Percentiles rank a stretch among this genome's conserved stretches.
Conservation (phyloP, 805 yeast genomes). For the Candida nitratophila region DNA sequence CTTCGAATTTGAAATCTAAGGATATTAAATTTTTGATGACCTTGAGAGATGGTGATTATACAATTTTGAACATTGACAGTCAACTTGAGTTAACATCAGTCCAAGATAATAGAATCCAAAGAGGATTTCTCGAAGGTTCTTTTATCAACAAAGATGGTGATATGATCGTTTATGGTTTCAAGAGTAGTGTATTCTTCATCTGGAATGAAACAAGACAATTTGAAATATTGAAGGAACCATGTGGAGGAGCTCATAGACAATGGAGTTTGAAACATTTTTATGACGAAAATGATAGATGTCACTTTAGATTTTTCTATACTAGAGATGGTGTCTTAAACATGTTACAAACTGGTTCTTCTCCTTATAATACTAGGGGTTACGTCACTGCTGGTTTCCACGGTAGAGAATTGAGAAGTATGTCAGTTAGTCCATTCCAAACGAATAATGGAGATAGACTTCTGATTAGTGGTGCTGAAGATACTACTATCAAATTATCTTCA, state of each 20-base stretch:
- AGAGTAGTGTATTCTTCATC: constrained; percentile 66
- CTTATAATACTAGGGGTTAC: constrained; percentile 14
- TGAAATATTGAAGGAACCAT: constrained; percentile 61
- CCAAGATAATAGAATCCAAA: constrained; percentile 52
- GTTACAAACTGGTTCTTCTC: constrained; percentile 22
- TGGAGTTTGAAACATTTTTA: constrained; percentile 50
- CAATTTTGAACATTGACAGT: constrained; percentile 27
- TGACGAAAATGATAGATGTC: constrained; percentile 12
- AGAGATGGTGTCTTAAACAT: constrained; percentile 45
- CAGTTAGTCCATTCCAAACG: constrained; percentile 34
- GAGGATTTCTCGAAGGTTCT: constrained; percentile 80
- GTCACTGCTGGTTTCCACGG: constrained; percentile 77
- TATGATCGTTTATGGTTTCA: constrained; percentile 71
- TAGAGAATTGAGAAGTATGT: constrained; percentile 75
- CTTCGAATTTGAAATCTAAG: constrained; percentile 4
- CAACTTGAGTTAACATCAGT: constrained; percentile 5
- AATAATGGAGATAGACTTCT: constrained; percentile 33
- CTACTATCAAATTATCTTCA: constrained; percentile 57
- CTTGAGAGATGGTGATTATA: constrained; percentile 61
- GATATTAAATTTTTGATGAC: constrained; percentile 36
- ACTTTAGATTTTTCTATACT: constrained; percentile 48
- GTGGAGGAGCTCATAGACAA: constrained; percentile 89
- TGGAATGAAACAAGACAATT: constrained; percentile 76
- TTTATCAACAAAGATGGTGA: constrained; percentile 35
- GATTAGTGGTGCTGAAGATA: constrained; percentile 86